phyloP scores from a whole-genome alignment of 1,139 yeast genomes.

The Arxiozyma heterogenica region DNA sequence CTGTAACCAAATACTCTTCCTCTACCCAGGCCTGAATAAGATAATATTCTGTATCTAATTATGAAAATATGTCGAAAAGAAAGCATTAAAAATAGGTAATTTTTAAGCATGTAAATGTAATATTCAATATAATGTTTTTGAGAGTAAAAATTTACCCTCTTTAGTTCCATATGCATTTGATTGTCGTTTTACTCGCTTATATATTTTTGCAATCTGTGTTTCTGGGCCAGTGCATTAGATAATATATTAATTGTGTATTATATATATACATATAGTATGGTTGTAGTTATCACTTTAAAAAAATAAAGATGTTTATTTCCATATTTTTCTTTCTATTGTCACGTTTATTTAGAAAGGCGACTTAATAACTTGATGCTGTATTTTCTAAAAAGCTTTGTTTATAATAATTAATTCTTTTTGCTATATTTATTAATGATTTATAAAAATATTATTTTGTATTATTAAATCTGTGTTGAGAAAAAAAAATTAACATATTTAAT shows the following conservation, averaged over 20 bases:
- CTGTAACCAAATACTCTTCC: slow-evolving; percentile 97
- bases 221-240: not conserved
- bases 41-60: slow-evolving; percentile 1
- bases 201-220: too few species aligned
- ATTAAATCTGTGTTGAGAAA: too few species aligned
- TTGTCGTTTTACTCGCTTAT: not conserved
- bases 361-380: too few species aligned
- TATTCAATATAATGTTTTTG: not conserved
- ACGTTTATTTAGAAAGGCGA: too few species aligned
- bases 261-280: not conserved
- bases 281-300: not conserved
- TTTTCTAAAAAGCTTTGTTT: not conserved
- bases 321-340: too few species aligned
- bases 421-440: not conserved
- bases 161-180: not conserved
- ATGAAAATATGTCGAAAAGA: not conserved
- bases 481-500: too few species aligned
- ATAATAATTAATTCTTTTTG: not conserved
- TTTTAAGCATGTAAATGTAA: not conserved
- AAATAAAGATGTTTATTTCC: too few species aligned
- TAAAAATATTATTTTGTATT: too few species aligned
- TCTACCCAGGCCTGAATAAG: slow-evolving; percentile 34
- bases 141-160: not conserved
- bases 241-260: too few species aligned
- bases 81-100: not conserved